phyloP scores from a whole-genome alignment of 495 filamentous ascomycete genomes.

The Darksidea phi region DNA sequence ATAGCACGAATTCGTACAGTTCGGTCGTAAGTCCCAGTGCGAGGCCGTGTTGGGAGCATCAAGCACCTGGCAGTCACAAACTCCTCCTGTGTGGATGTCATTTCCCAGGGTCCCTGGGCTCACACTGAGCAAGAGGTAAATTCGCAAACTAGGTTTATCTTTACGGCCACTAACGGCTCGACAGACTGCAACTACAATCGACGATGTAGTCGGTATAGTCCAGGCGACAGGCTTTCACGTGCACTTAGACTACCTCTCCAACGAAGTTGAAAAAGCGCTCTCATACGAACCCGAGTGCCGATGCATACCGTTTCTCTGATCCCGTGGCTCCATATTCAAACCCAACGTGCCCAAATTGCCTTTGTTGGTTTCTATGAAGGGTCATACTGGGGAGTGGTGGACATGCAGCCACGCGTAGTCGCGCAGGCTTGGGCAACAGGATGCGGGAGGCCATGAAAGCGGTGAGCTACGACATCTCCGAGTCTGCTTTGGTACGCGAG shows the following conservation, averaged over 20 bases:
- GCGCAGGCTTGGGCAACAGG: conserved; percentile 46
- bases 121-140: neutral
- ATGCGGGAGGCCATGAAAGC: conserved; percentile 8
- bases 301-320: conserved; percentile 67
- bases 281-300: conserved; percentile 55
- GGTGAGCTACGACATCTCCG: neutral
- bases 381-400: conserved; percentile 84
- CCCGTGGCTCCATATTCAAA: conserved; percentile 63
- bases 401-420: conserved; percentile 77
- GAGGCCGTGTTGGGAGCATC: conserved; percentile 43
- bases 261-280: conserved; percentile 54
- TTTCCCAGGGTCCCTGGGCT: neutral
- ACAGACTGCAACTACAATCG: conserved; percentile 38
- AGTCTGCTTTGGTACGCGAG: neutral
- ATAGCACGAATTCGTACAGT: conserved; percentile 70
- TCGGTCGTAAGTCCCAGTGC: conserved; percentile 52
- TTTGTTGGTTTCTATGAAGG: conserved; percentile 86
- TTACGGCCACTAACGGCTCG: conserved; percentile 3
- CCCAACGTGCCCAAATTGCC: conserved; percentile 61
- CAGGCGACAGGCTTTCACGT: conserved; percentile 77
- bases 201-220: conserved; percentile 64
- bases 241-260: conserved; percentile 58
- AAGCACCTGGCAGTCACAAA: neutral
- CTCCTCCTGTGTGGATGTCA: neutral
- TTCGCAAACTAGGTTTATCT: neutral